These are phyloP conservation scores for Artomyces pyxidatus DNA, from an alignment of 768 basidiomycete species.

Conservation along the genomic window DNA sequence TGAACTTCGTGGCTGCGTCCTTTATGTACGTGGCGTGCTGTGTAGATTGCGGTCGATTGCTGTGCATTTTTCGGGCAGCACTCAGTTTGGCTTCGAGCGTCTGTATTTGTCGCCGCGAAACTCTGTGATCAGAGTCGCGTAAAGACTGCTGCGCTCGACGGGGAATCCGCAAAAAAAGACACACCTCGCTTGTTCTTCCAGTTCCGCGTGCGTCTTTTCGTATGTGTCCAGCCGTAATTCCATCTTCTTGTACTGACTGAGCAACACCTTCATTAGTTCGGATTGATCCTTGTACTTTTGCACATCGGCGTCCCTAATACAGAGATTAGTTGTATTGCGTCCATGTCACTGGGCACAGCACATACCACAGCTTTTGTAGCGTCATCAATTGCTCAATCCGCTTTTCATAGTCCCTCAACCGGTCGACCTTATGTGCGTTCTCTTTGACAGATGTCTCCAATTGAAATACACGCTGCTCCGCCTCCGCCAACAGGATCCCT, in stretches of 20 bases:
- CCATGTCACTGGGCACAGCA: background rate
- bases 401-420: constrained; percentile 77
- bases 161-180: no score
- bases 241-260: constrained; percentile 56
- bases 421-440: constrained; percentile 72
- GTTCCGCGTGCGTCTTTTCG: constrained; percentile 40
- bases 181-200: constrained; percentile 57
- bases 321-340: background rate
- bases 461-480: constrained; percentile 58
- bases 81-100: constrained; percentile 50
- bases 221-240: constrained; percentile 53
- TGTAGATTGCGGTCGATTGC: constrained; percentile 8
- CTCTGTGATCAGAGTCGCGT: no score
- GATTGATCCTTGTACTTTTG: constrained; percentile 58
- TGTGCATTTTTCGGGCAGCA: constrained; percentile 33
- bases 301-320: constrained; percentile 67
- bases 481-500: constrained; percentile 59
- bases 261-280: constrained; percentile 48
- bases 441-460: constrained; percentile 72
- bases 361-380: constrained; percentile 73
- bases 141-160: no score
- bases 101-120: constrained; percentile 52
- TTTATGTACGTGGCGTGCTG: constrained; percentile 4
- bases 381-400: constrained; percentile 77
- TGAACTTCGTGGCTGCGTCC: constrained; percentile 36